phyloP scores from a whole-genome alignment of 345 rosid genomes.

The Dipteronia dyeriana region DNA sequence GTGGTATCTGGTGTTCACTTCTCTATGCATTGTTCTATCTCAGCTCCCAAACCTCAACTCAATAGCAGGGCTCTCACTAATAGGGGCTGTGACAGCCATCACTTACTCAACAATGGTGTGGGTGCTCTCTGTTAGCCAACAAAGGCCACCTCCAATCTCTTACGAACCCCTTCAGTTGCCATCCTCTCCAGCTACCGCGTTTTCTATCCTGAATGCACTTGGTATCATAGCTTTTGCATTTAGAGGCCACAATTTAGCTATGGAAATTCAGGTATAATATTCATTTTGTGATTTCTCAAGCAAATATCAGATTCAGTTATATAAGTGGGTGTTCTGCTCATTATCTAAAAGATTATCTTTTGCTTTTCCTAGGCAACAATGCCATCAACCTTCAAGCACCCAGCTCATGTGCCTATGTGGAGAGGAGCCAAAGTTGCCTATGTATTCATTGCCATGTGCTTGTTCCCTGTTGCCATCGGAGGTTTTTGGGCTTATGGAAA shows the following conservation, averaged over 20 bases:
- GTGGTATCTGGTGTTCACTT: conserved; percentile 96
- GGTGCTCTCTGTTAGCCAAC: conserved; percentile 94
- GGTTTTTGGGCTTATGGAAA: conserved; percentile 97
- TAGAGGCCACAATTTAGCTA: conserved; percentile 85
- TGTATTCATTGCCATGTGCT: conserved; percentile 82
- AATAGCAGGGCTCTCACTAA: conserved; percentile 89
- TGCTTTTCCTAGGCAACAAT: conserved; percentile 69
- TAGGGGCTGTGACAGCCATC: conserved; percentile 94
- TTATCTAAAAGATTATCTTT: conserved; percentile 9
- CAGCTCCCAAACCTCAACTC: conserved; percentile 99
- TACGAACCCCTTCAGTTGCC: conserved; percentile 75
- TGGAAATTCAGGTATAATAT: conserved; percentile 83
- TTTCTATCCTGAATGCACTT: conserved; percentile 85
- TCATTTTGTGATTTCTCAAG: not conserved
- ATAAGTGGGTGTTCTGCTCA: not conserved
- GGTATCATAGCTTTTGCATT: conserved; percentile 94
- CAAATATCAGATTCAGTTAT: not conserved
- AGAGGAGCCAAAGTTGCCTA: conserved; percentile 96
- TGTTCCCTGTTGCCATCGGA: conserved; percentile 90
- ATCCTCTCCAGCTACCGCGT: conserved; percentile 57
- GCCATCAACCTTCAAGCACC: conserved; percentile 98
- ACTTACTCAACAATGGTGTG: conserved; percentile 93
- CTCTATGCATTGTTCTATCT: conserved; percentile 87
- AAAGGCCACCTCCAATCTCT: conserved; percentile 75
- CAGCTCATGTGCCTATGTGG: conserved; percentile 99